A percentile compares a stretch with the other conserved stretches of the same genome.
Conservation (phyloP, 2,329 filamentous ascomycete species). For the Fonsecaea nubica region DNA sequence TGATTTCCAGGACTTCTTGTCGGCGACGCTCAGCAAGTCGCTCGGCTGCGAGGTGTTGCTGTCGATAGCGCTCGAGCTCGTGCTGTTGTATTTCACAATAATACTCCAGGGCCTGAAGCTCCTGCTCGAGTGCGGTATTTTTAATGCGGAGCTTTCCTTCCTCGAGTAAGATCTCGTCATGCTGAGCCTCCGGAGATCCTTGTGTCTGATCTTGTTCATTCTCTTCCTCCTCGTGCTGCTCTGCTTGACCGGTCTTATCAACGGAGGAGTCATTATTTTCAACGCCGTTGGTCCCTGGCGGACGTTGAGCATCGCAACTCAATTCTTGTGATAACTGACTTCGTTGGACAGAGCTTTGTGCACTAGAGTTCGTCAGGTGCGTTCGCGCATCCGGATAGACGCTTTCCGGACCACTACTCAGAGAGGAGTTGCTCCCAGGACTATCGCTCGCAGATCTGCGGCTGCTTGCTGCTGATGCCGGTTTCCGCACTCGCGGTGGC, state of each 20-base stretch:
- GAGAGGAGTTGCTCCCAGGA: not conserved
- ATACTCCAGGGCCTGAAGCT: not conserved
- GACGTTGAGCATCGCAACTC: not conserved
- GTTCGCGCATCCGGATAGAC: not conserved
- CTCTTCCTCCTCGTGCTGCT: not conserved
- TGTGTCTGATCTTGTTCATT: not conserved
- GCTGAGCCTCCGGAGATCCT: too few species aligned
- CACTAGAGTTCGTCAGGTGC: not conserved
- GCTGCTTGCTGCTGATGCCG: slow-evolving; percentile 18
- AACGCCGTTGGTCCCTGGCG: not conserved
- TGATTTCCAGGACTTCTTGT: slow-evolving; percentile 3
- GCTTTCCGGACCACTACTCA: not conserved
- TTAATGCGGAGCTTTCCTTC: slow-evolving; percentile 15
- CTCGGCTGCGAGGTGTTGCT: slow-evolving; percentile 3
- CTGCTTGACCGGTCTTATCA: not conserved
- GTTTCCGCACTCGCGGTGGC: slow-evolving; percentile 14
- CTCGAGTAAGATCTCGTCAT: slow-evolving; percentile 1
- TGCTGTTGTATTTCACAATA: not conserved
- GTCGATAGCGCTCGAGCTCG: not conserved
- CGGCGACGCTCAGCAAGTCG: not conserved
- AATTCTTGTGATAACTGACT: not conserved
- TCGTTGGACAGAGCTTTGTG: not conserved
- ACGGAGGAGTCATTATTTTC: not conserved
- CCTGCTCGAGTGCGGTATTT: not conserved
- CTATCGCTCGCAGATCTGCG: not conserved